Percentiles rank a stretch among this genome's conserved stretches.
Evolutionary conservation across 2,329 filamentous ascomycete genomes (phyloP).

Genomic region (Aspergillus floridensis): DNA sequence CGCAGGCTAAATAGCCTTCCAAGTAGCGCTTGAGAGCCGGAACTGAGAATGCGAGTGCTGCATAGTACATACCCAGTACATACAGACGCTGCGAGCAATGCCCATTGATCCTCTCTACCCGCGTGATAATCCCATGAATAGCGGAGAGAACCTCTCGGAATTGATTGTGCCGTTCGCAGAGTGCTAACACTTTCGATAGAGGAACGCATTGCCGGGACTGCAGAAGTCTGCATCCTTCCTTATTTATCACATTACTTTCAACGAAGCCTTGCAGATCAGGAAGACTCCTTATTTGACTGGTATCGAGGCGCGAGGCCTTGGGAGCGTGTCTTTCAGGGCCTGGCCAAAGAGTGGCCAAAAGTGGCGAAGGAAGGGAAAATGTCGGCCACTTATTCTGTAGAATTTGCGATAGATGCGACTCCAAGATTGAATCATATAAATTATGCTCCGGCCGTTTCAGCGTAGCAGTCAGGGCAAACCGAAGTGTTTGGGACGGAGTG

Average conservation of each 20-base stretch:
- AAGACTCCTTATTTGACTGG: slow-evolving; percentile 8
- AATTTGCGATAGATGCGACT: slow-evolving; percentile 17
- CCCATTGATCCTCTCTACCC: slow-evolving; percentile 22
- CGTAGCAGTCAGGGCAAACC: slow-evolving; percentile 31
- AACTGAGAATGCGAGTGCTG: slow-evolving; percentile 30
- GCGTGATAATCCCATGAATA: slow-evolving; percentile 30
- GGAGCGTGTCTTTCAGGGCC: not conserved
- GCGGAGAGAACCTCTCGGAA: slow-evolving; percentile 32
- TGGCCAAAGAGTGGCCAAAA: slow-evolving; percentile 23
- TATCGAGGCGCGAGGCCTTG: not conserved
- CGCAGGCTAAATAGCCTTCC: slow-evolving; percentile 14
- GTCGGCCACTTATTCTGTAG: slow-evolving; percentile 26
- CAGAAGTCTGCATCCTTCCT: slow-evolving; percentile 7
- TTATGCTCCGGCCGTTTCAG: slow-evolving; percentile 9
- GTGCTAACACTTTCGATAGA: slow-evolving; percentile 22
- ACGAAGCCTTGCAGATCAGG: slow-evolving; percentile 23
- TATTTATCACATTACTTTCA: slow-evolving; percentile 24
- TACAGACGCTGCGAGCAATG: slow-evolving; percentile 13
- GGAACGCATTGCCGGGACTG: slow-evolving; percentile 8
- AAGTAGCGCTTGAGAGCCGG: slow-evolving; percentile 30
- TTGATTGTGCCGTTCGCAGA: slow-evolving; percentile 23
- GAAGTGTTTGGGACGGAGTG: slow-evolving; percentile 31
- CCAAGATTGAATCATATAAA: slow-evolving; percentile 6
- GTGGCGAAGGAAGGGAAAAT: slow-evolving; percentile 16
- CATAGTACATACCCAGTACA: slow-evolving; percentile 31